Evolutionary conservation across 495 filamentous ascomycete genomes (phyloP), one percentile per base, ranked within the genome.

Genomic region (Podospora fimiseda): DNA sequence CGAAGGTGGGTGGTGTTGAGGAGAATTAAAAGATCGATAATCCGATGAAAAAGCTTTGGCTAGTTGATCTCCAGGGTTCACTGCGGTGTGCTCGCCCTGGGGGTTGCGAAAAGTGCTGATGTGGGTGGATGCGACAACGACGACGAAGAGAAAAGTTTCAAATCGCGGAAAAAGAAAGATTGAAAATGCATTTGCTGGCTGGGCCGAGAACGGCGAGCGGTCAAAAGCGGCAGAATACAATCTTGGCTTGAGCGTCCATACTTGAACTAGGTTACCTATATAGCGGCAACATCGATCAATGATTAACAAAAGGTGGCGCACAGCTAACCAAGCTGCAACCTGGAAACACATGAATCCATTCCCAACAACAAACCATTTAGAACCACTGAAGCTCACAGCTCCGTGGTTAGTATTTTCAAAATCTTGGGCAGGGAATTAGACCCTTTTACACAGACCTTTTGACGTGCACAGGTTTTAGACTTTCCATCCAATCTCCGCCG

Each of bases 291-390:
- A 65, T 59, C 51, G 36, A 38, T 36, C 41, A 44, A 38, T 47
- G 45, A 33, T 33, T 33, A 42, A 49, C 57, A 59, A 61, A 64
- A 57, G 58, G 49, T 52, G n/a, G n/a, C n/a, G n/a, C n/a, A n/a
- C 41, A 50, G 44, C 60, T 61, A 65, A 61, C 65, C 64, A 71
- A 68, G 65, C 48, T 58, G 44, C 60, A 60, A 66, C 61, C 65
- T 69, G 62, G 64, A 73, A 74, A 66, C 67, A 74, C 68, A n/a
- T n/a, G n/a, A n/a, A n/a, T n/a, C n/a, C n/a, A n/a, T n/a, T n/a
- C n/a, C n/a, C n/a, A n/a, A n/a, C n/a, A n/a, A n/a, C n/a, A n/a
- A n/a, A n/a, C n/a, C n/a, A n/a, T n/a, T n/a, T n/a, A n/a, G n/a
- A n/a, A n/a, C n/a, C n/a, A n/a, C n/a, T n/a, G n/a, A n/a, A n/a